These are phyloP conservation scores for Arachnomyces sp. DNA, from an alignment of 2,329 filamentous ascomycete species.

Conservation along the genomic window DNA sequence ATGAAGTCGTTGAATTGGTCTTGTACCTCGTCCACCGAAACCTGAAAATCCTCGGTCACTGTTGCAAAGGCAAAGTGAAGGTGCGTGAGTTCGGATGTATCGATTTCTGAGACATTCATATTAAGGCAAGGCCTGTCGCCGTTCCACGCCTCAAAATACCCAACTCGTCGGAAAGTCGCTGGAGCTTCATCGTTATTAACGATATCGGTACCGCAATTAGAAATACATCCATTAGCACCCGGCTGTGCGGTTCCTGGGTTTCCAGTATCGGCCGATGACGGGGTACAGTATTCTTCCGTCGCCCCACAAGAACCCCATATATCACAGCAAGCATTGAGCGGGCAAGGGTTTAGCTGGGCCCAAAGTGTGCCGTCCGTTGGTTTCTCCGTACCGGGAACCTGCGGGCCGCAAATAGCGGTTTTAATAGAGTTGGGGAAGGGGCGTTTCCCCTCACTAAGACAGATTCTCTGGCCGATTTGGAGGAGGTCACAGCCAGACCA, in stretches of 20 bases:
- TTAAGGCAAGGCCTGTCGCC: constrained; percentile 22
- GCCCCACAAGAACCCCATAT: constrained; percentile 41
- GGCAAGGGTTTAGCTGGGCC: constrained; percentile 39
- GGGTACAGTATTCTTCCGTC: constrained; percentile 39
- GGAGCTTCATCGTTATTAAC: constrained; percentile 17
- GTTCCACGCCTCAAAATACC: constrained; percentile 27
- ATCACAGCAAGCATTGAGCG: constrained; percentile 37
- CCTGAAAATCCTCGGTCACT: constrained; percentile 23
- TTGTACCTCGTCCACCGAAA: constrained; percentile 15
- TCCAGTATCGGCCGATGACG: constrained; percentile 18
- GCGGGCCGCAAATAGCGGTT: constrained; percentile 40
- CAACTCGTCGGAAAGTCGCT: constrained; percentile 16
- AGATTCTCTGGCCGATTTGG: constrained; percentile 25
- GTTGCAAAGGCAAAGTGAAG: constrained; percentile 31
- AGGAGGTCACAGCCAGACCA: constrained; percentile 34
- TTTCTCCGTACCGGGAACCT: constrained; percentile 30
- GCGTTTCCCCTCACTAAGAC: constrained; percentile 33
- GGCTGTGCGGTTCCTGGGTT: constrained; percentile 28
- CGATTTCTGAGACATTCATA: constrained; percentile 17
- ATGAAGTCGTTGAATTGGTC: constrained; percentile 5
- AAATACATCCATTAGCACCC: constrained; percentile 32
- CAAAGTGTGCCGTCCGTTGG: constrained; percentile 26
- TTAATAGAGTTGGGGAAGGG: constrained; percentile 33
- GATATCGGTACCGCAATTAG: constrained; percentile 34
- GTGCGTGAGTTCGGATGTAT: constrained; percentile 19